Evolutionary conservation across 495 filamentous ascomycete genomes (phyloP).

Genomic region (Halenospora varia): DNA sequence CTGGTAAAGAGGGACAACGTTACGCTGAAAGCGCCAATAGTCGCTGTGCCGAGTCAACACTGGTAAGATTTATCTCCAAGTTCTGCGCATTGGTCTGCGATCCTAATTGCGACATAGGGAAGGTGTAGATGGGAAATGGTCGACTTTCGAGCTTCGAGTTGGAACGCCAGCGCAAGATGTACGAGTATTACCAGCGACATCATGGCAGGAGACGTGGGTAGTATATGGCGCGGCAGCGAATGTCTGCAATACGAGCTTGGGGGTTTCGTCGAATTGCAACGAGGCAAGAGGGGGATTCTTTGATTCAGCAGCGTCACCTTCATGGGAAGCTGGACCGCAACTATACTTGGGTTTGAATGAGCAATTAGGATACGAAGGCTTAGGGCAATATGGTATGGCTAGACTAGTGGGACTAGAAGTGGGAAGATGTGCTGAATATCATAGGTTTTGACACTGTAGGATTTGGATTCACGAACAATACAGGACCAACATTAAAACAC

Average conservation of each 20-base stretch:
- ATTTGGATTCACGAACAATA: slow-evolving; percentile 17
- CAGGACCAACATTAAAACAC: slow-evolving; percentile 40
- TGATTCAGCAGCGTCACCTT: slow-evolving; percentile 39
- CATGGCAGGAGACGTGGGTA: slow-evolving; percentile 33
- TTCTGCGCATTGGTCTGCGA: no score
- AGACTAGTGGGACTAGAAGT: slow-evolving; percentile 22
- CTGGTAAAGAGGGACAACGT: no score
- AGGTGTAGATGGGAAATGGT: slow-evolving; percentile 37
- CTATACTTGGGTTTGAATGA: slow-evolving; percentile 14
- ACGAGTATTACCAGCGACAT: slow-evolving; percentile 33
- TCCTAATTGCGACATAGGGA: slow-evolving; percentile 25
- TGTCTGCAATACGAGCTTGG: slow-evolving; percentile 31
- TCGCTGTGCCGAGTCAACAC: no score
- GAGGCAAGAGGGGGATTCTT: slow-evolving; percentile 43
- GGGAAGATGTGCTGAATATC: slow-evolving; percentile 32
- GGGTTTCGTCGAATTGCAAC: slow-evolving; percentile 34
- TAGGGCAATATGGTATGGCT: slow-evolving; percentile 18
- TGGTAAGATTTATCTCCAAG: no score
- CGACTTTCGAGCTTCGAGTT: slow-evolving; percentile 30
- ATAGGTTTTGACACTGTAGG: slow-evolving; percentile 51
- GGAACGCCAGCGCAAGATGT: slow-evolving; percentile 33
- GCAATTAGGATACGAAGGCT: slow-evolving; percentile 7
- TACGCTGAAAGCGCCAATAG: no score
- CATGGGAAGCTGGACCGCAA: slow-evolving; percentile 40
- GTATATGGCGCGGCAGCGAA: slow-evolving; percentile 26